These are phyloP conservation scores for Lavandula angustifolia DNA, from an alignment of 257 asterid genomes.

Conservation along the genomic window DNA sequence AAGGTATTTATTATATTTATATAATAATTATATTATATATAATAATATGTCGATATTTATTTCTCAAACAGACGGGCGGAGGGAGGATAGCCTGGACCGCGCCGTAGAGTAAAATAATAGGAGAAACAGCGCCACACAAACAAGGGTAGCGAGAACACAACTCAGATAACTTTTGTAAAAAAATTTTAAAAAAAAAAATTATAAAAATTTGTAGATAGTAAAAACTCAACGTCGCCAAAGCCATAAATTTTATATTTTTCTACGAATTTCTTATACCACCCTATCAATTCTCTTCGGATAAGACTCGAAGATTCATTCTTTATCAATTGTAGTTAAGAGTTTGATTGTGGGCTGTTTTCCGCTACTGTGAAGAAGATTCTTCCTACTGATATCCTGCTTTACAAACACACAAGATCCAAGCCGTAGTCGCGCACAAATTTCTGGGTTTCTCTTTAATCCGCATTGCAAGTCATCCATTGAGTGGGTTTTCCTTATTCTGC, in stretches of 20 bases:
- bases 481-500: slow-evolving; percentile 15
- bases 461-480: background rate
- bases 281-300: background rate
- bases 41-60: too few relatives aligned
- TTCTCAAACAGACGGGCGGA: too few relatives aligned
- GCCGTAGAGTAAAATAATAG: too few relatives aligned
- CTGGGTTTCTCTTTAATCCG: slow-evolving; percentile 21
- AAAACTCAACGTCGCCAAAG: slow-evolving; percentile 23
- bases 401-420: background rate
- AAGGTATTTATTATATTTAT: too few relatives aligned
- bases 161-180: too few relatives aligned
- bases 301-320: slow-evolving; percentile 15
- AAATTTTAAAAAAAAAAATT: too few relatives aligned
- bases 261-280: background rate
- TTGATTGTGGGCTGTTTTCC: slow-evolving; percentile 24
- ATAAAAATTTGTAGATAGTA: too few relatives aligned
- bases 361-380: slow-evolving; percentile 22
- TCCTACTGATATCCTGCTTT: slow-evolving; percentile 8
- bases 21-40: too few relatives aligned
- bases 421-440: background rate
- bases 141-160: slow-evolving; percentile 11
- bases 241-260: background rate
- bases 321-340: background rate
- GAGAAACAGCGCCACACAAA: slow-evolving; percentile 17
- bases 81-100: too few relatives aligned